Percentiles rank a stretch among this genome's conserved stretches.
Conservation (phyloP, 768 basidiomycete species). For the Brasilioporus rufonigricans region DNA sequence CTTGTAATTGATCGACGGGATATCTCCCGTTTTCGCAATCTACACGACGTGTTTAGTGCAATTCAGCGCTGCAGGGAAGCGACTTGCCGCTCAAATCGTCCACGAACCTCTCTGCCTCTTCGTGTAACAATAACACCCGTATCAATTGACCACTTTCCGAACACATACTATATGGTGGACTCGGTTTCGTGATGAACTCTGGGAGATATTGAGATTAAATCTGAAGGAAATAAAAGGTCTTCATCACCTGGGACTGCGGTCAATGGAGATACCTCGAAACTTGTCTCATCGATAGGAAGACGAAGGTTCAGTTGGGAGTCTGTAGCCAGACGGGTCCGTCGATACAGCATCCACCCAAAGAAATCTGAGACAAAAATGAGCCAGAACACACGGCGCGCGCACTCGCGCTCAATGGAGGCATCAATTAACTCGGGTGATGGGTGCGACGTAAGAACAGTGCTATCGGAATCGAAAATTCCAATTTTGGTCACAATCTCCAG, state of each 20-base stretch:
- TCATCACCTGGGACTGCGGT: conserved; percentile 32
- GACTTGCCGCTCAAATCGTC: conserved; percentile 49
- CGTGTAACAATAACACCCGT: conserved; percentile 63
- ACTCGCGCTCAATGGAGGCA: conserved; percentile 68
- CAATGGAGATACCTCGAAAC: conserved; percentile 66
- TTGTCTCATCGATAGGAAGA: conserved; percentile 78
- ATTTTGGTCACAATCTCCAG: conserved; percentile 65
- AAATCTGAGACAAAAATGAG: conserved; percentile 62
- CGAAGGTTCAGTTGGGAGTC: conserved; percentile 54
- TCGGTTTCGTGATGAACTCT: conserved; percentile 70
- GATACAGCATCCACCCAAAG: conserved; percentile 38
- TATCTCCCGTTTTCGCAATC: conserved; percentile 26
- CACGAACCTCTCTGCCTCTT: conserved; percentile 55
- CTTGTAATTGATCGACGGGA: conserved; percentile 36
- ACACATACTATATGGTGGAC: conserved; percentile 49
- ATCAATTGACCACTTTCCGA: conserved; percentile 74
- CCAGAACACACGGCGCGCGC: conserved; percentile 82
- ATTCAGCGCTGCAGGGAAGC: background rate
- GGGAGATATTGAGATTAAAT: conserved; percentile 6
- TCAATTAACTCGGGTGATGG: conserved; percentile 60
- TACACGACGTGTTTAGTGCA: conserved; percentile 27
- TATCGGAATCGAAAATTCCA: conserved; percentile 62
- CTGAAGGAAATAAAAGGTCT: background rate
- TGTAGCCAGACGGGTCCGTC: conserved; percentile 35
- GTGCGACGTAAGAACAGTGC: conserved; percentile 55